Conservation (phyloP, 192 early-diverging fungal species). For the Coemansia sp. region DNA sequence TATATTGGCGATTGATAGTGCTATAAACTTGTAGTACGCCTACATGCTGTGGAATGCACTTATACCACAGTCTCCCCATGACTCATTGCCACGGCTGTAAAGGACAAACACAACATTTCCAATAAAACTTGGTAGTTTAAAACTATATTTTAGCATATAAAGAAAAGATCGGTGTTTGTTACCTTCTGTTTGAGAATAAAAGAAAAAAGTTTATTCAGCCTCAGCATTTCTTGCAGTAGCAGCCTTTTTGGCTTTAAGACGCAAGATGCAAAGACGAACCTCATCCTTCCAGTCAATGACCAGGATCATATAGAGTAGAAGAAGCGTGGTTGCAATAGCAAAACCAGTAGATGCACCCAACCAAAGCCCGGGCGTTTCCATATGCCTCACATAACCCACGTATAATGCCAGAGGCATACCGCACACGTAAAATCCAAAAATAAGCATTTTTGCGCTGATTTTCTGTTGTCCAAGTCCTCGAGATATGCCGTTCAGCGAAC, state of each 20-base stretch:
- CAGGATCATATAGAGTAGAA: no score
- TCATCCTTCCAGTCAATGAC: no score
- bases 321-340: no score
- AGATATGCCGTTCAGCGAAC: constrained; percentile 54
- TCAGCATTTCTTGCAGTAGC: no score
- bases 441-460: constrained; percentile 47
- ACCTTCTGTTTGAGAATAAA: no score
- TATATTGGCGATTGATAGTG: constrained; percentile 77
- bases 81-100: constrained; percentile 61
- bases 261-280: no score
- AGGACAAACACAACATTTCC: constrained; percentile 64
- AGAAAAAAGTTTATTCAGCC: no score
- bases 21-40: constrained; percentile 64
- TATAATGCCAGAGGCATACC: constrained; percentile 51
- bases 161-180: no score
- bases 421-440: constrained; percentile 50
- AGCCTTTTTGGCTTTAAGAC: no score
- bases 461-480: constrained; percentile 56
- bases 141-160: no score
- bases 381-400: constrained; percentile 31
- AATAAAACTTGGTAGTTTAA: constrained; percentile 66
- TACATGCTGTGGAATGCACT: constrained; percentile 66
- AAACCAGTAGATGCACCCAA: constrained; percentile 27
- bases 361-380: constrained; percentile 29
- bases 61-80: constrained; percentile 83